phyloP scores from a whole-genome alignment of 192 early-diverging fungal genomes.

The Radiomyces spectabilis region DNA sequence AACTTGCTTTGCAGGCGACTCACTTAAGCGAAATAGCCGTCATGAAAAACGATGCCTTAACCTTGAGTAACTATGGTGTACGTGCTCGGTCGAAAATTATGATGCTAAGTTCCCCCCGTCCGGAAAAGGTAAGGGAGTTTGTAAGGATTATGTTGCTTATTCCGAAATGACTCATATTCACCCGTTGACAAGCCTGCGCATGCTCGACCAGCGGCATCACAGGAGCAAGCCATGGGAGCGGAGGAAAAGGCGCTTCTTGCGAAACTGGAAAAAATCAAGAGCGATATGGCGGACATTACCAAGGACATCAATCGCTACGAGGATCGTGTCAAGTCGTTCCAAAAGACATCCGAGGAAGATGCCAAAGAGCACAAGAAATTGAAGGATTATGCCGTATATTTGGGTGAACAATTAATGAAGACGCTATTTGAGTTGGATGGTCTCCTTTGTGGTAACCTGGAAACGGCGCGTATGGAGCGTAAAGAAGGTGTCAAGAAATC shows the following conservation, averaged over 20 bases:
- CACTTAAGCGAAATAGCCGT: no score
- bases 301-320: neutral
- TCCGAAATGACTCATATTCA: no score
- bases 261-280: no score
- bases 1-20: no score
- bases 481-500: conserved; percentile 2
- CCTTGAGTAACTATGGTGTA: neutral
- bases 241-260: no score
- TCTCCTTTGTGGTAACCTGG: neutral
- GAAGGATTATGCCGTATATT: neutral
- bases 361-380: neutral
- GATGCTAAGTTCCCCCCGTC: no score
- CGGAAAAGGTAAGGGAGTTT: no score
- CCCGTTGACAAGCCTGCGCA: no score
- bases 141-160: no score
- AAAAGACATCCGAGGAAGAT: neutral
- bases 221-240: no score
- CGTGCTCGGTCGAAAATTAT: neutral
- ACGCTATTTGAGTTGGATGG: conserved; percentile 1
- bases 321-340: neutral
- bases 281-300: no score
- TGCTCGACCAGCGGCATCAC: no score
- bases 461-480: neutral
- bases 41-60: neutral
- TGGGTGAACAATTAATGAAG: neutral